phyloP scores from a whole-genome alignment of 805 yeast species.

The Saccharomyces jurei region DNA sequence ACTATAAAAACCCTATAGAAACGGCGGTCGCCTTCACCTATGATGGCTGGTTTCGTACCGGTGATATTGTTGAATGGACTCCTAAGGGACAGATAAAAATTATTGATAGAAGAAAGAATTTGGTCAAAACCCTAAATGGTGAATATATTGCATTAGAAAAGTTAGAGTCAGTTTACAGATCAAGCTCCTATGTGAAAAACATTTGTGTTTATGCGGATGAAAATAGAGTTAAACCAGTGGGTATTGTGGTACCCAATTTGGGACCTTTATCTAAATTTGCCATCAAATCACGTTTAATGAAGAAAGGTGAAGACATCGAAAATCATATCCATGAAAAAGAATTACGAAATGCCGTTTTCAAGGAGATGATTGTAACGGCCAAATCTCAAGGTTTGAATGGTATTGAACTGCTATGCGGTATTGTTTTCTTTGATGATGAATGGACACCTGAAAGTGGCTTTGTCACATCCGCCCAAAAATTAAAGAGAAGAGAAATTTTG shows the following conservation, averaged over 20 bases:
- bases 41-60: constrained; percentile 93
- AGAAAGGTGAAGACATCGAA: constrained; percentile 39
- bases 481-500: constrained; percentile 87
- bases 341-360: constrained; percentile 45
- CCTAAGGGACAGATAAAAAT: constrained; percentile 68
- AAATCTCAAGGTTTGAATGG: constrained; percentile 72
- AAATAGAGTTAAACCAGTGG: constrained; percentile 81
- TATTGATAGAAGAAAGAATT: constrained; percentile 91
- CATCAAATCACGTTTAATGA: constrained; percentile 44
- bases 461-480: constrained; percentile 92
- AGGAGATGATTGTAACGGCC: constrained; percentile 65
- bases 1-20: constrained; percentile 77
- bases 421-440: constrained; percentile 76
- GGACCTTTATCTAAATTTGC: constrained; percentile 53
- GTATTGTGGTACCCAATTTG: constrained; percentile 79
- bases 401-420: constrained; percentile 76
- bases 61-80: constrained; percentile 95
- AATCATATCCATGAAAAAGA: constrained; percentile 46
- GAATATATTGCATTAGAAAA: constrained; percentile 96
- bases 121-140: constrained; percentile 93
- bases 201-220: constrained; percentile 92
- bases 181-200: constrained; percentile 67
- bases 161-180: constrained; percentile 83
- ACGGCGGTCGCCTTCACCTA: constrained; percentile 67
- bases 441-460: constrained; percentile 97